Evolutionary conservation across 805 yeast species (phyloP), one percentile per base, ranked within the genome.

Genomic region (Yarrowia divulgata): DNA sequence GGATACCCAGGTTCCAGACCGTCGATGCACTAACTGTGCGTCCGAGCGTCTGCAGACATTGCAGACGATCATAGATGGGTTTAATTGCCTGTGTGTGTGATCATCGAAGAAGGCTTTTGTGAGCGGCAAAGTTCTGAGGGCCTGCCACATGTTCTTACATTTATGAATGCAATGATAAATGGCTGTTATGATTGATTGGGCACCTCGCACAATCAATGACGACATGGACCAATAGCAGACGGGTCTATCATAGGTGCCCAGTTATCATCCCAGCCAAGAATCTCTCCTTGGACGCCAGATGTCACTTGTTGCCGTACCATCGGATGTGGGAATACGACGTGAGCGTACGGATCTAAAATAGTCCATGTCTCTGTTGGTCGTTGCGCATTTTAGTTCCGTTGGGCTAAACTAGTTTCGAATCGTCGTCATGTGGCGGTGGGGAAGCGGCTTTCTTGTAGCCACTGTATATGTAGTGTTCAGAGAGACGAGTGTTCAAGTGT

Each of bases 351-450:
- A 7, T 1, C 58, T 52, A 52, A 52, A 52, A 42, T 52, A 35
- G 43, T 32, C 42, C 18, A n/a, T 18, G 32, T 18, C 32, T 32
- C 29, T 2, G 19, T 14, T 7, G 16, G 8, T 32, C 37, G 54
- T 16, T 19, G 32, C 19, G 54, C 54, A 32, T 37, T 52, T 52
- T 52, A 52, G 42, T 18, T 52, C 58, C 58, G 58, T 35, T 18
- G 13, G 32, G 12, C 42, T 13, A 37, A 35, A 19, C 58, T 52
- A 52, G 58, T 52, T 19, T 16, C 4, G 13, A 23, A n/a, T 18
- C 42, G 58, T 18, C 42, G 58, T 52, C 58, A 52, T 52, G 58
- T 52, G 43, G 58, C 32, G 58, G 58, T 10, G 58, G 58, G 58
- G 58, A 18, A 35, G 39, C 14, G 9, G 37, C 37, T 49, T 32